Percentiles rank a stretch among this genome's conserved stretches.
Evolutionary conservation across 805 yeast species (phyloP).

Genomic region (Candida krabiensis): DNA sequence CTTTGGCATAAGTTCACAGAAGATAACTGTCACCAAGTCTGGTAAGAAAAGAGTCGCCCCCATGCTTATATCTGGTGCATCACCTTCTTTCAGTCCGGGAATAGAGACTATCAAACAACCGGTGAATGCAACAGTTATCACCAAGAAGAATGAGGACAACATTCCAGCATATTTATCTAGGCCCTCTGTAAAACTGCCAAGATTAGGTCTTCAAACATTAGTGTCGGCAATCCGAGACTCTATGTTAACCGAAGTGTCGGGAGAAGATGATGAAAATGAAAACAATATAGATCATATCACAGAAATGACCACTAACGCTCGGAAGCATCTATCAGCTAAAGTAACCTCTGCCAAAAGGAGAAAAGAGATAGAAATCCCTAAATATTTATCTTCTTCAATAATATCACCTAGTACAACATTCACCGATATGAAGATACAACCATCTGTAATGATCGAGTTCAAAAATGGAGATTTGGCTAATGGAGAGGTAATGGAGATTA

Average conservation of each 20-base stretch:
- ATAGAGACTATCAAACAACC: conserved; percentile 6
- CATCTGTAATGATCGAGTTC: conserved; percentile 30
- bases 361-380: conserved; percentile 35
- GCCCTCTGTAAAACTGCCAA: conserved; percentile 55
- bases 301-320: conserved; percentile 30
- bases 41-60: conserved; percentile 80
- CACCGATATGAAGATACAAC: conserved; percentile 29
- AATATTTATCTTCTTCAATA: conserved; percentile 25
- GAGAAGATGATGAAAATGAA: conserved; percentile 33
- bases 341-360: conserved; percentile 34
- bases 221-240: conserved; percentile 56
- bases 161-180: conserved; percentile 34
- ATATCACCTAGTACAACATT: conserved; percentile 28
- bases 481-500: conserved; percentile 19
- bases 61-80: conserved; percentile 52
- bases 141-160: conserved; percentile 28
- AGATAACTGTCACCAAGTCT: conserved; percentile 65
- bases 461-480: conserved; percentile 7
- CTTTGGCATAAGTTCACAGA: conserved; percentile 34
- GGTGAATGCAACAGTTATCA: conserved; percentile 3
- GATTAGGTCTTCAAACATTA: conserved; percentile 62
- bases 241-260: conserved; percentile 28
- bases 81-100: conserved; percentile 14
- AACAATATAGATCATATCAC: conserved; percentile 48
- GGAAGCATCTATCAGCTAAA: conserved; percentile 33